These are phyloP conservation scores for Trichosporon ovoides DNA, from an alignment of 1,284 basidiomycete genomes.

Conservation along the genomic window DNA sequence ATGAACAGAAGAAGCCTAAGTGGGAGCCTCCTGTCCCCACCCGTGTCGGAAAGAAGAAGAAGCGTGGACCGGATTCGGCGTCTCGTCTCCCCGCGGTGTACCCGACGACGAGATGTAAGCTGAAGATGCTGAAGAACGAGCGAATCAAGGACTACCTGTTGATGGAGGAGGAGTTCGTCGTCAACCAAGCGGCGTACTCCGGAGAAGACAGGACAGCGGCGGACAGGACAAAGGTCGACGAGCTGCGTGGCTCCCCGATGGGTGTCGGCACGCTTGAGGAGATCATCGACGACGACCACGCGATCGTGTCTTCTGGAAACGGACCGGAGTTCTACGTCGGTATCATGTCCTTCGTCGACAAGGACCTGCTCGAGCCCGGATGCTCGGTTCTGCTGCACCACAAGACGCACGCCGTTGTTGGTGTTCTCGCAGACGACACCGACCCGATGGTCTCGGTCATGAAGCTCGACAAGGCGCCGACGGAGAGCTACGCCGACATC, in stretches of 20 bases:
- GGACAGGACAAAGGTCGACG: slow-evolving; percentile 89
- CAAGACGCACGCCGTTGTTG: slow-evolving; percentile 92
- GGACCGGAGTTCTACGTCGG: slow-evolving; percentile 98
- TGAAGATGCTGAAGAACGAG: slow-evolving; percentile 92
- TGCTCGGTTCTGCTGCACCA: slow-evolving; percentile 94
- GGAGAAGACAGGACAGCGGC: slow-evolving; percentile 91
- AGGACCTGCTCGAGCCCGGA: slow-evolving; percentile 93
- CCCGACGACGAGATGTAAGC: slow-evolving; percentile 90
- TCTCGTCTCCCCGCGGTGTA: slow-evolving; percentile 89
- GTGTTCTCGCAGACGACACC: slow-evolving; percentile 92
- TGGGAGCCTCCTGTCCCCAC: slow-evolving; percentile 99
- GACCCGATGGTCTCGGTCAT: slow-evolving; percentile 98
- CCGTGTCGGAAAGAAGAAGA: slow-evolving; percentile 89
- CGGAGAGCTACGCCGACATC: slow-evolving; percentile 97
- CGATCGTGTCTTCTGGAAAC: slow-evolving; percentile 92
- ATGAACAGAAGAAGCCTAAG: slow-evolving; percentile 60
- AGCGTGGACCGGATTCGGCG: slow-evolving; percentile 82
- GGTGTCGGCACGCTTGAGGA: slow-evolving; percentile 96
- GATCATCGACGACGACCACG: slow-evolving; percentile 99
- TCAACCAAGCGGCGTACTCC: slow-evolving; percentile 86
- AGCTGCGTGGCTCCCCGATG: slow-evolving; percentile 92
- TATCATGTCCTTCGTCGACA: slow-evolving; percentile 99
- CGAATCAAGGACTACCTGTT: slow-evolving; percentile 97
- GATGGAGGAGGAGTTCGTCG: slow-evolving; percentile 95
- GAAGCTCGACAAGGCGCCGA: slow-evolving; percentile 98